phyloP scores from a whole-genome alignment of 345 rosid genomes.

The Citrus inodora region DNA sequence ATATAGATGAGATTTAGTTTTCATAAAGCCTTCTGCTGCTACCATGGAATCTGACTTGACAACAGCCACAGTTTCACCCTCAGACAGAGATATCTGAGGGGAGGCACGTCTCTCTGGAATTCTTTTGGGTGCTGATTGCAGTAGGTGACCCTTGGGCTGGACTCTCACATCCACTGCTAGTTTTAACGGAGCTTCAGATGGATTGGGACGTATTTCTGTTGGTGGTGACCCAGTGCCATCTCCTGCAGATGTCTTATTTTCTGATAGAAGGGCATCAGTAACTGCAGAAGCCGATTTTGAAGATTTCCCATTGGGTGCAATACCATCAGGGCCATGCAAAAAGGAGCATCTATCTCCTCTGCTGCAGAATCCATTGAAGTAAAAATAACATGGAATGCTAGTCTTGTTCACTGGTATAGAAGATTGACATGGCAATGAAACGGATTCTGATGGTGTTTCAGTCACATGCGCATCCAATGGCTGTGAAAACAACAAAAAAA shows the following conservation, averaged over 20 bases:
- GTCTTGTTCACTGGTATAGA: constrained; percentile 29
- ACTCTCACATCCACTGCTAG: constrained; percentile 4
- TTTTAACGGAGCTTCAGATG: constrained; percentile 15
- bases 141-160: constrained; percentile 14
- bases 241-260: constrained; percentile 15
- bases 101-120: constrained; percentile 16
- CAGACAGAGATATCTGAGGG: constrained; percentile 18
- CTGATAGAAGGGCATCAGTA: constrained; percentile 14
- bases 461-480: constrained; percentile 43
- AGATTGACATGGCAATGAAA: constrained; percentile 11
- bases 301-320: constrained; percentile 18
- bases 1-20: constrained; percentile 14
- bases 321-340: constrained; percentile 36
- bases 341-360: constrained; percentile 55
- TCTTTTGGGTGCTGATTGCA: constrained; percentile 19
- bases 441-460: constrained; percentile 24
- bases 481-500: constrained; percentile 24
- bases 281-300: constrained; percentile 11
- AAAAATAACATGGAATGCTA: constrained; percentile 45
- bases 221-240: constrained; percentile 9
- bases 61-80: constrained; percentile 15
- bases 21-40: constrained; percentile 22
- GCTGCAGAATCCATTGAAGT: constrained; percentile 44
- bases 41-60: constrained; percentile 19
- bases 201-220: constrained; percentile 4